phyloP scores from a whole-genome alignment of 176 grass and related monocot species.

The Oryza longistaminata region DNA sequence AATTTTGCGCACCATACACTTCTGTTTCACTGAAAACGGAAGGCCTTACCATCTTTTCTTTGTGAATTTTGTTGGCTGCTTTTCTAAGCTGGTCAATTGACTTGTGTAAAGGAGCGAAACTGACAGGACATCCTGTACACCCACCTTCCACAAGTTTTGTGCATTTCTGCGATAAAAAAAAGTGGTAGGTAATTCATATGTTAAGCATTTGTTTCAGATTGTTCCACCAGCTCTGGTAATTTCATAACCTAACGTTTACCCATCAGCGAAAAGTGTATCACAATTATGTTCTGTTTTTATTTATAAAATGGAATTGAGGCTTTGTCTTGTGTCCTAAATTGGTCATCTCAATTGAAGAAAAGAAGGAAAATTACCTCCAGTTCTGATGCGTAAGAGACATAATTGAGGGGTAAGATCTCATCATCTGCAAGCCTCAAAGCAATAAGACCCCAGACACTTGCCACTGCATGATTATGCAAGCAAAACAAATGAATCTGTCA shows the following conservation, averaged over 20 bases:
- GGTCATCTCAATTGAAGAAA: conserved; percentile 5
- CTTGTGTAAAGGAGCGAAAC: conserved; percentile 66
- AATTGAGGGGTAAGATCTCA: conserved; percentile 85
- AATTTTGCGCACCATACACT: background rate
- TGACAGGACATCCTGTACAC: conserved; percentile 51
- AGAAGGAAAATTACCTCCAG: conserved; percentile 42
- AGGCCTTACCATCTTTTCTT: conserved; percentile 53
- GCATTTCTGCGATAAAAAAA: conserved; percentile 45
- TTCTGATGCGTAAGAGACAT: conserved; percentile 53
- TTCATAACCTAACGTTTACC: background rate
- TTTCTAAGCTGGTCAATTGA: conserved; percentile 66
- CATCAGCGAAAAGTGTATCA: background rate
- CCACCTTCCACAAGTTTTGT: conserved; percentile 49
- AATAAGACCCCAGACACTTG: conserved; percentile 88
- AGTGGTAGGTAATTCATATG: background rate
- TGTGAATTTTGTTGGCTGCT: conserved; percentile 57
- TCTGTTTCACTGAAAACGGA: background rate
- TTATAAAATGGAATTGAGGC: background rate
- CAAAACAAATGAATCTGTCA: background rate
- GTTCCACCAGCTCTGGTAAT: background rate
- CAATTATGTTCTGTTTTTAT: background rate
- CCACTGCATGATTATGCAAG: conserved; percentile 42
- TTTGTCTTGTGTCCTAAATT: background rate
- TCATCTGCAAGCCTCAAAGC: conserved; percentile 89
- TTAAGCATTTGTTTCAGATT: conserved; percentile 15